These are phyloP conservation scores for Trichoderma sp. DNA, from an alignment of 2,329 filamentous ascomycete species.

Conservation along the genomic window DNA sequence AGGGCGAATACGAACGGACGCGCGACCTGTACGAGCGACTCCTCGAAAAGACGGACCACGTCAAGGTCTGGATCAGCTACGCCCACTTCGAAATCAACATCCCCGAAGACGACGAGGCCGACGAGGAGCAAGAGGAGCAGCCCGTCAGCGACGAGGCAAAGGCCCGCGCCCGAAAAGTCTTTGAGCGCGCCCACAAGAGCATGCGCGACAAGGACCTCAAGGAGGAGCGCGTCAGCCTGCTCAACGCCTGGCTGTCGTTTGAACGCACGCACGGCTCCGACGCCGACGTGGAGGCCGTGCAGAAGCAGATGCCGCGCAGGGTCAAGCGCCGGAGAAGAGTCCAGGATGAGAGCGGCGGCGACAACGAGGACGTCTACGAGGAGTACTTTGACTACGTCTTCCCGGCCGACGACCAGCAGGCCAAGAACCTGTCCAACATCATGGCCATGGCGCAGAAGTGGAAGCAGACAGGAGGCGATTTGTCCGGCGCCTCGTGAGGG, in stretches of 20 bases:
- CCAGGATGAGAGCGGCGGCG: conserved; percentile 56
- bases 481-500: conserved; percentile 29
- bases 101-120: conserved; percentile 65
- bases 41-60: conserved; percentile 91
- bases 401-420: conserved; percentile 87
- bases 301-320: conserved; percentile 89
- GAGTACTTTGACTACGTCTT: conserved; percentile 98
- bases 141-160: conserved; percentile 81
- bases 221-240: conserved; percentile 86
- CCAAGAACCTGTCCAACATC: conserved; percentile 77
- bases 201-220: conserved; percentile 91
- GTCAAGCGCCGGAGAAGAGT: conserved; percentile 89
- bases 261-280: conserved; percentile 77
- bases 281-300: conserved; percentile 76
- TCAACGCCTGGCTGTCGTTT: conserved; percentile 90
- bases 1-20: conserved; percentile 83
- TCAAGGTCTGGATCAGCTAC: conserved; percentile 99
- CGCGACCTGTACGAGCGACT: conserved; percentile 84
- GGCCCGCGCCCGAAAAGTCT: conserved; percentile 74
- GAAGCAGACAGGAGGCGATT: conserved; percentile 59
- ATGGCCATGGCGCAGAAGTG: conserved; percentile 83
- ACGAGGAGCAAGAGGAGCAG: conserved; percentile 58
- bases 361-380: conserved; percentile 59
- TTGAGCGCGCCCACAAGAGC: conserved; percentile 77
- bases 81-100: conserved; percentile 98